Evolutionary conservation across 805 yeast species (phyloP), one percentile per base, ranked within the genome.

Genomic region (Candida jianshihensis): DNA sequence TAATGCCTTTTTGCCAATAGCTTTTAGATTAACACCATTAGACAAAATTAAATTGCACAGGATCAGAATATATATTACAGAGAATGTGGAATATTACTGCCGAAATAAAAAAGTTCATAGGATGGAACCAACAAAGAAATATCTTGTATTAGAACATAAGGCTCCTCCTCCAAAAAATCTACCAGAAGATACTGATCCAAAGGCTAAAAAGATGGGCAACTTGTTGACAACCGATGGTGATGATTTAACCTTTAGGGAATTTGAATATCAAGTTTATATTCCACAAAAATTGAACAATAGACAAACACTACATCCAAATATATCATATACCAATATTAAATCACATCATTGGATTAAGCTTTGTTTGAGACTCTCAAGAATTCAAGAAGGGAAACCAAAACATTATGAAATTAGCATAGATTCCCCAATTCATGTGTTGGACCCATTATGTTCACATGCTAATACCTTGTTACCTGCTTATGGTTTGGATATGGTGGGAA

Each of bases 281-380:
- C 97, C 97, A 2, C 76, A 77, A 42, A 63, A 64, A 34, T 65
- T 86, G 39, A 71, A 71, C 35, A 73, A 71, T 18, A 71, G 71
- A 32, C 70, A 68, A 36, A 68, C 64, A 39, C 59, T 82, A 20
- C 96, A 87, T 50, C 96, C 97, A 2, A 95, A 92, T 58, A 85
- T 96, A 0, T 75, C 85, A 3, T 81, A 71, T 47, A 75, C 72
- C 18, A 78, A 78, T 48, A 87, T 92, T 43, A 89, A 87, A 60
- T 72, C 92, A 6, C 90, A 85, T 51, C 99, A 92, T 61, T 92
- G 98, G 97, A 78, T 92, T 50, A 92, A 92, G 60, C 72, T 92
- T 13, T 82, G 95, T 44, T 61, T 92, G 35, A 64, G 97, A 35
- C 66, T 92, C 27, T 84, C 95, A 5, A 75, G 72, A 46, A 53